Conservation (phyloP, 495 filamentous ascomycete species). For the Aspergillus steynii region DNA sequence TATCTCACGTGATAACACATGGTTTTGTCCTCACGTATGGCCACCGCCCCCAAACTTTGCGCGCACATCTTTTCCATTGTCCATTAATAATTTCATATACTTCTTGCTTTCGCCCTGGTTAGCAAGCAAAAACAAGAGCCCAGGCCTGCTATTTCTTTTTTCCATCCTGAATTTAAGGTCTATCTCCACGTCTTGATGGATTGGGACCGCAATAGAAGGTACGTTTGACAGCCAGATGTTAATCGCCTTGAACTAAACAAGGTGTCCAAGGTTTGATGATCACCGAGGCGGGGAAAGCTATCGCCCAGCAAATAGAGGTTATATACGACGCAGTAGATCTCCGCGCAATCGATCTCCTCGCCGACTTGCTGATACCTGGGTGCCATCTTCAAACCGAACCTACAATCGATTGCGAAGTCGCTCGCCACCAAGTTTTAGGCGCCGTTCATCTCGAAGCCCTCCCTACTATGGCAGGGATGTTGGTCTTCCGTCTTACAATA, state of each 20-base stretch:
- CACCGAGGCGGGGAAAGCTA: conserved; percentile 56
- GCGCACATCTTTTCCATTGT: too few species aligned
- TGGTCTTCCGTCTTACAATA: conserved; percentile 31
- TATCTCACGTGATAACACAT: too few species aligned
- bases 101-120: too few species aligned
- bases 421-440: conserved; percentile 41
- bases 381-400: conserved; percentile 38
- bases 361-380: conserved; percentile 49
- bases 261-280: conserved; percentile 47
- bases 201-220: conserved; percentile 53
- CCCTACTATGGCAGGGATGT: conserved; percentile 39
- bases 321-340: conserved; percentile 41
- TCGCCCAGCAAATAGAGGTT: conserved; percentile 44
- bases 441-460: conserved; percentile 52
- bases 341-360: conserved; percentile 44
- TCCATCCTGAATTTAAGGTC: background rate
- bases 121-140: too few species aligned
- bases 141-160: too few species aligned
- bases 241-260: background rate
- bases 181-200: conserved; percentile 34
- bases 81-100: too few species aligned
- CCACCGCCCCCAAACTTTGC: too few species aligned
- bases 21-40: too few species aligned
- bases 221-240: conserved; percentile 1
- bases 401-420: conserved; percentile 46